Percentiles rank a stretch among this genome's conserved stretches.
Conservation (phyloP, 2,329 filamentous ascomycete genomes). For the Monilinia polystroma region DNA sequence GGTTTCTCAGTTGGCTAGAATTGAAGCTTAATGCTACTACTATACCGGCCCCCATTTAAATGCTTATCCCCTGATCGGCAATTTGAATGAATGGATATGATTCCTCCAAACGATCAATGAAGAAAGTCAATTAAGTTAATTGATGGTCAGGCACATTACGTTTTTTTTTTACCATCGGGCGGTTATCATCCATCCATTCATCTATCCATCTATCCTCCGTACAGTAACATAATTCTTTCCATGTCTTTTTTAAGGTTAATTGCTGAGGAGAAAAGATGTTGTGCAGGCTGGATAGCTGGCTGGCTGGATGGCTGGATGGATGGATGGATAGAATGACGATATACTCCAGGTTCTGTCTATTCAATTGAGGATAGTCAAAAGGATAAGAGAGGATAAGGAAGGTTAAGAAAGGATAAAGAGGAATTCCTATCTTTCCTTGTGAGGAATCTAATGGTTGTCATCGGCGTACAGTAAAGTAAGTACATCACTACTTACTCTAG, state of each 20-base stretch:
- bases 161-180: neutral
- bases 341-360: too few relatives aligned
- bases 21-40: neutral
- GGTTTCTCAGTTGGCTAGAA: constrained; percentile 2
- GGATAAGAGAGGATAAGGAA: neutral
- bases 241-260: neutral
- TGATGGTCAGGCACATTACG: constrained; percentile 19
- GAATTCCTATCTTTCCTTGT: neutral
- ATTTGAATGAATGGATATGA: constrained; percentile 17
- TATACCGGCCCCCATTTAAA: constrained; percentile 2
- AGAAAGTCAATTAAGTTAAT: neutral
- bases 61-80: constrained; percentile 20
- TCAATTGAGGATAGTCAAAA: too few relatives aligned
- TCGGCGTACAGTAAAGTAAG: too few relatives aligned
- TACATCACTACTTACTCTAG: too few relatives aligned
- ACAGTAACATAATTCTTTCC: too few relatives aligned
- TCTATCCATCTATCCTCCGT: neutral
- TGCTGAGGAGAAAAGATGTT: neutral
- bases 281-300: neutral
- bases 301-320: too few relatives aligned
- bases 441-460: neutral
- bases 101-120: constrained; percentile 7
- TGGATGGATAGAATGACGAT: too few relatives aligned
- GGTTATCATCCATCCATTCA: neutral
- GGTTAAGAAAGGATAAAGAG: neutral